Evolutionary conservation across 2,329 filamentous ascomycete genomes (phyloP), one percentile per base, ranked within the genome.

Genomic region (Aureobasidium pullulans): DNA sequence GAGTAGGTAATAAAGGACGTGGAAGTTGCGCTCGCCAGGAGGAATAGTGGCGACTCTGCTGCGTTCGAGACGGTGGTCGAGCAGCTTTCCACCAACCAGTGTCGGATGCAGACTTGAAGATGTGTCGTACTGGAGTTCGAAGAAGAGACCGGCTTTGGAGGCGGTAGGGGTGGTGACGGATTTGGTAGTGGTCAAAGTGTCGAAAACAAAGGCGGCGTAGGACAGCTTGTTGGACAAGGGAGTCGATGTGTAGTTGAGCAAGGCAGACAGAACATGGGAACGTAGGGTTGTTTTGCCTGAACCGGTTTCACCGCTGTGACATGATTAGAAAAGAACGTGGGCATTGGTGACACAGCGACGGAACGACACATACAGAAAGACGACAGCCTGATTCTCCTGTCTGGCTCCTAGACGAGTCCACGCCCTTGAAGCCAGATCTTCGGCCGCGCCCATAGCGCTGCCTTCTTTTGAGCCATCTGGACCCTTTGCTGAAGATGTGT

Each of bases 41-140:
- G 94, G 94, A 0, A 97, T 92, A 42, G 90, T 85, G 31, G 94
- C 86, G 63, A 99, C 91, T 63, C 94, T 84, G 75, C 91, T 96
- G 60, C 94, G 81, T 75, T 99, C 94, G 49, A 99, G 78, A 65
- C 94, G 84, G 72, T 99, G 94, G 67, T 97, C 92, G 46, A 99
- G 81, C 15, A 99, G 80, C 75, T 99, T 97, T 66, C 90, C 93
- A 75, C 94, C 94, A 64, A 99, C 89, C 31, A 99, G 80, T 2
- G 91, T 85, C 1, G 94, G 94, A 68, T 88, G 91, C 29, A 89
- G 86, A 0, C 87, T 88, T 0, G 91, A 87, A 0, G 90, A 85
- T 1, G 90, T 96, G 72, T 99, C 93, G 71, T 99, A 99, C 73
- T 99, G 94, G 43, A 99, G 81, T 73, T 99, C 94, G 72, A 94